phyloP scores from a whole-genome alignment of 2,329 filamentous ascomycete species.

The Pleoardoris graminearum region DNA sequence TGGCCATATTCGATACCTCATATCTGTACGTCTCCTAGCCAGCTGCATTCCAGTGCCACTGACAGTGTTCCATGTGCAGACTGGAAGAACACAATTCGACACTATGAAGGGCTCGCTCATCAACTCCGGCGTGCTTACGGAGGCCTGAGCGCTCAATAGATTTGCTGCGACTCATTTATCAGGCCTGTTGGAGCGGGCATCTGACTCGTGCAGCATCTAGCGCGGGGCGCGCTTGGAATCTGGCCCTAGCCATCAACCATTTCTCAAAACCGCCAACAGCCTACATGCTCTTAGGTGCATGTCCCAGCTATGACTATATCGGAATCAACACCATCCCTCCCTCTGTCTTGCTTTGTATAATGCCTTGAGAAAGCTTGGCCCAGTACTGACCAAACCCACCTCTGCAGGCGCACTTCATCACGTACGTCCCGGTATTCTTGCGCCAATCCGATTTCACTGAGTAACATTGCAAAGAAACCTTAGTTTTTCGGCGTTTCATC shows the following conservation, averaged over 20 bases:
- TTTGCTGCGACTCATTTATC: not conserved
- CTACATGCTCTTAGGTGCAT: not conserved
- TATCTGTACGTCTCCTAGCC: slow-evolving; percentile 33
- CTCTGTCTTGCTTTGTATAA: too few species aligned
- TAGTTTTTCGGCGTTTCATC: not conserved
- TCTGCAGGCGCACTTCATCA: too few species aligned
- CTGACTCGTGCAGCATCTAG: slow-evolving; percentile 5
- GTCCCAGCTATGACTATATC: not conserved
- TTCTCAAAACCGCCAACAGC: too few species aligned
- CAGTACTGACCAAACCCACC: too few species aligned
- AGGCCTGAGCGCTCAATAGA: not conserved
- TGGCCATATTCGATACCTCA: slow-evolving; percentile 15
- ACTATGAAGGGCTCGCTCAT: slow-evolving; percentile 48
- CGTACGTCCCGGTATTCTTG: too few species aligned
- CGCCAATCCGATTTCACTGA: too few species aligned
- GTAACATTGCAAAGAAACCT: too few species aligned
- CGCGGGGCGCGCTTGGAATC: not conserved
- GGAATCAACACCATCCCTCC: not conserved
- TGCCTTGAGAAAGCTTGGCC: too few species aligned
- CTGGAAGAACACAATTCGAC: slow-evolving; percentile 56
- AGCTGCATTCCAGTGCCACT: slow-evolving; percentile 1
- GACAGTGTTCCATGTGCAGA: slow-evolving; percentile 30
- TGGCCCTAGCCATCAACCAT: not conserved
- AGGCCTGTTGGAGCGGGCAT: too few species aligned
- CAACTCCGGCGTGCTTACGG: slow-evolving; percentile 30